Percentiles rank a stretch among this genome's conserved stretches.
phyloP scores from a whole-genome alignment of 192 early-diverging fungal species.

The Podila epicladia region DNA sequence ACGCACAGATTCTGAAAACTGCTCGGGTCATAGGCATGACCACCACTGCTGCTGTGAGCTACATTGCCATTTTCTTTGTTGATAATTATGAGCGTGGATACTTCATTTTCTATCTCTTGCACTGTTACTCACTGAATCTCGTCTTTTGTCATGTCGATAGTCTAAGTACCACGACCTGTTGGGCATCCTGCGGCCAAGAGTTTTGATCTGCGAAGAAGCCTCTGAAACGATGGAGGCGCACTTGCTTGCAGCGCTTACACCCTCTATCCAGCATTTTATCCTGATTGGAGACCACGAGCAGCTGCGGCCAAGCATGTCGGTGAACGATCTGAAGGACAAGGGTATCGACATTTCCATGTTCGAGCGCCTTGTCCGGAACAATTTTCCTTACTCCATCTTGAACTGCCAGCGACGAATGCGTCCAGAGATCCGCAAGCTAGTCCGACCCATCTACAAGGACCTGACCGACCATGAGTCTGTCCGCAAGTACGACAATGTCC shows the following conservation, averaged over 20 bases:
- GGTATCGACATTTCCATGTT: constrained; percentile 62
- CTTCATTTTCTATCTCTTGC: no score
- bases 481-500: constrained; percentile 39
- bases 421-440: constrained; percentile 60
- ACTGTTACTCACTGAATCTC: no score
- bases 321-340: constrained; percentile 53
- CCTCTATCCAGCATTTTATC: constrained; percentile 60
- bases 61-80: background rate
- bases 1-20: constrained; percentile 19
- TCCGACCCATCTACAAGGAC: constrained; percentile 59
- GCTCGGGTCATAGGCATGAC: constrained; percentile 67
- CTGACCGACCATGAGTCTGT: constrained; percentile 58
- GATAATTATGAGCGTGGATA: no score
- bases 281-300: constrained; percentile 71
- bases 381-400: constrained; percentile 54
- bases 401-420: constrained; percentile 66
- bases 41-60: constrained; percentile 64
- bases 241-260: constrained; percentile 58
- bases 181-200: constrained; percentile 51
- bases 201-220: constrained; percentile 68
- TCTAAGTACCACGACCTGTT: constrained; percentile 66
- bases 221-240: constrained; percentile 67
- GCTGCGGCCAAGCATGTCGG: constrained; percentile 61
- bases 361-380: constrained; percentile 58
- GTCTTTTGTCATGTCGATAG: constrained; percentile 14